Evolutionary conservation across 352 stramenopile genomes (phyloP), one percentile per base, ranked within the genome.

Genomic region (Peronospora destructor): DNA sequence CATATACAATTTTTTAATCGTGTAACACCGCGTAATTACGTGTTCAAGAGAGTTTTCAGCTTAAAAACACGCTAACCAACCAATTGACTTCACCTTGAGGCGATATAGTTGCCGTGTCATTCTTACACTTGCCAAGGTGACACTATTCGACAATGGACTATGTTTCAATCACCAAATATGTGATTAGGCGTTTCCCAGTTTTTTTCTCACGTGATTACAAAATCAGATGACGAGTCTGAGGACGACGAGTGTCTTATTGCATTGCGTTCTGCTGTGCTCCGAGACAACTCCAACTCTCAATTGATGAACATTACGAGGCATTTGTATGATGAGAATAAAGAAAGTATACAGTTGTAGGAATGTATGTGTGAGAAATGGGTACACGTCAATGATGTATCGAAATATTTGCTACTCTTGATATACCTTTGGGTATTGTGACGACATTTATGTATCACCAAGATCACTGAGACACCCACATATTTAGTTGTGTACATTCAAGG

Each of bases 241-340:
- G 77, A 83, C 32, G 71, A 85, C 52, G 58, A 69, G 61, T 48
- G 64, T 56, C 52, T 75, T 62, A 75, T 63, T 81, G 79, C 64
- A 61, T 66, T 70, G 78, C 78, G 82, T 90, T 90, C 79, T 92
- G 79, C 78, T 47, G 70, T 71, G 76, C 67, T 78, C 48, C 62
- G 33, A 77, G 62, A 64, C 49, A 52, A 44, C 61, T 75, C 56
- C 21, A 53, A 73, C 53, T 80, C 73, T 71, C 51, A 57, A 83
- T 66, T 91, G 81, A 91, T 81, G 76, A 87, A 62, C 62, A 89
- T 79, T 78, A 53, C 82, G 82, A 92, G 82, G 82, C 82, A 92
- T 92, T 92, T 92, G 82, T 92, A 92, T 92, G 82, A 92, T 90
- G 82, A 89, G n/a, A n/a, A n/a, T n/a, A n/a, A n/a, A n/a, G n/a